These are phyloP conservation scores for Aspergillus awamori DNA, from an alignment of 2,329 filamentous ascomycete genomes.

Conservation along the genomic window DNA sequence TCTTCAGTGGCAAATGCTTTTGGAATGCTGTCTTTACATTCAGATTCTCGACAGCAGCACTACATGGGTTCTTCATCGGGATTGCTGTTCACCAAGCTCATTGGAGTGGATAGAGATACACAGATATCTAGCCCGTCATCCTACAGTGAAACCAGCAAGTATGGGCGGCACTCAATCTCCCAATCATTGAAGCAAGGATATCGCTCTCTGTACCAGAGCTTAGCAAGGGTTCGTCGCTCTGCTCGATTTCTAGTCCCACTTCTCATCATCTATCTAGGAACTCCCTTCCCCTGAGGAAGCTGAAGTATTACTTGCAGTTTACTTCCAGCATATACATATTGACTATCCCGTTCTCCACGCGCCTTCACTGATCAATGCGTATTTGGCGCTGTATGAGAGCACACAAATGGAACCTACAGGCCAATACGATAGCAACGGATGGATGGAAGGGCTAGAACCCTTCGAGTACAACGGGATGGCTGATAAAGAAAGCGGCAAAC, in stretches of 20 bases:
- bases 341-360: constrained; percentile 36
- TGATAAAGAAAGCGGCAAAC: constrained; percentile 11
- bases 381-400: constrained; percentile 30
- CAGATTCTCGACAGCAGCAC: constrained; percentile 42
- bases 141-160: not conserved
- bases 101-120: constrained; percentile 20
- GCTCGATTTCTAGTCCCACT: not conserved
- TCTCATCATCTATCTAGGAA: constrained; percentile 14
- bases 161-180: not conserved
- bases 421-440: constrained; percentile 29
- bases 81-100: constrained; percentile 36
- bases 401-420: constrained; percentile 16
- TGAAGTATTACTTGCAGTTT: constrained; percentile 25
- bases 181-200: not conserved
- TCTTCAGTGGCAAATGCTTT: constrained; percentile 40
- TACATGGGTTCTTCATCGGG: constrained; percentile 46
- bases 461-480: constrained; percentile 33
- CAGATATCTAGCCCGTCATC: not conserved
- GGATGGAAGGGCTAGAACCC: constrained; percentile 22
- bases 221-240: constrained; percentile 11
- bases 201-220: constrained; percentile 14
- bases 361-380: constrained; percentile 29
- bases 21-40: constrained; percentile 43
- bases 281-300: constrained; percentile 31
- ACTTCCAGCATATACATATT: constrained; percentile 34